A percentile compares a stretch with the other conserved stretches of the same genome.
Evolutionary conservation across 2,329 filamentous ascomycete genomes (phyloP).

Genomic region (Penicillium sp.): DNA sequence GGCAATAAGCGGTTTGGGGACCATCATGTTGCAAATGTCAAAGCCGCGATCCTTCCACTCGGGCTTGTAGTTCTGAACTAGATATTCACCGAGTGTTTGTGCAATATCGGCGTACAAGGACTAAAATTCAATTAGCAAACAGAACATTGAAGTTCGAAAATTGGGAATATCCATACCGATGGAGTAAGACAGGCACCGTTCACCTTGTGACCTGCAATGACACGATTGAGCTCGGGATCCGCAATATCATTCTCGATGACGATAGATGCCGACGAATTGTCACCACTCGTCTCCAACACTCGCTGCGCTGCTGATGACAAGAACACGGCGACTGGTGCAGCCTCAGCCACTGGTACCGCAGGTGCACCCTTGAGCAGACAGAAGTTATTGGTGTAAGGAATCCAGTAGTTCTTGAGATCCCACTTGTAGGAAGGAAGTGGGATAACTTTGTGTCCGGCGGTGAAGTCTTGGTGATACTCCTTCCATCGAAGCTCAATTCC

Average conservation of each 20-base stretch:
- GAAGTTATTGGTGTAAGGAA: conserved; percentile 39
- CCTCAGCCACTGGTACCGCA: conserved; percentile 13
- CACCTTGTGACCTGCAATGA: conserved; percentile 41
- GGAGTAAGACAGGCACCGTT: conserved; percentile 38
- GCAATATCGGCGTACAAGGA: conserved; percentile 43
- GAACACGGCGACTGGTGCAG: conserved; percentile 23
- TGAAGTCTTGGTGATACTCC: conserved; percentile 46
- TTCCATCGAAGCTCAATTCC: conserved; percentile 45
- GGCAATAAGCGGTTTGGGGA: conserved; percentile 58
- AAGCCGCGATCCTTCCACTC: conserved; percentile 33
- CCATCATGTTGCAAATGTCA: conserved; percentile 37
- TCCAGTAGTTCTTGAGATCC: conserved; percentile 44
- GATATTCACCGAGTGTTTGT: conserved; percentile 36
- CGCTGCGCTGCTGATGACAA: conserved; percentile 35
- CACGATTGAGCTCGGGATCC: conserved; percentile 35
- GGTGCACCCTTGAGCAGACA: conserved; percentile 37
- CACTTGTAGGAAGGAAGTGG: conserved; percentile 40
- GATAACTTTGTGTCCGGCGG: conserved; percentile 32
- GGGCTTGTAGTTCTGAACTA: conserved; percentile 37
- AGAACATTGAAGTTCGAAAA: neutral
- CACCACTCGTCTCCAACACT: conserved; percentile 30
- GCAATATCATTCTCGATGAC: conserved; percentile 38
- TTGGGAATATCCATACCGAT: conserved; percentile 25
- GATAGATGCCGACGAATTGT: conserved; percentile 30
- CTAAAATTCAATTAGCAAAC: conserved; percentile 14